Percentiles rank a stretch among this genome's conserved stretches.
These are phyloP conservation scores for Euclidium syriacum DNA, from an alignment of 345 rosid genomes.

Conservation along the genomic window DNA sequence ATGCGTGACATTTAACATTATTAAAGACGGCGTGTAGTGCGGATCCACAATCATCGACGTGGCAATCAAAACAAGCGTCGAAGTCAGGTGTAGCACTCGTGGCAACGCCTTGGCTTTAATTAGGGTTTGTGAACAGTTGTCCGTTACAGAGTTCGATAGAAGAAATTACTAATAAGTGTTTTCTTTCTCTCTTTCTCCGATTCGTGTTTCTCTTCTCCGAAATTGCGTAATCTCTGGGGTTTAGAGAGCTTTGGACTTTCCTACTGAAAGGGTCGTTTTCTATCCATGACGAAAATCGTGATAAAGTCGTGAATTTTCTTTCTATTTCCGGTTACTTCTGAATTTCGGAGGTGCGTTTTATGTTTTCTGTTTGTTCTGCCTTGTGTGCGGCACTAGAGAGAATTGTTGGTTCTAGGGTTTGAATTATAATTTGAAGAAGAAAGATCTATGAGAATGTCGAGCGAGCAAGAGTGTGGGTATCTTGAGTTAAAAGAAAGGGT, in stretches of 20 bases:
- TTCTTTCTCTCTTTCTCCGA: neutral
- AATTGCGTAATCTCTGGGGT: too few relatives aligned
- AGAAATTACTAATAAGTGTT: neutral
- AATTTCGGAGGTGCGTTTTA: neutral
- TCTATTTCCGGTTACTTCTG: neutral
- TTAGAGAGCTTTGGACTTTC: too few relatives aligned
- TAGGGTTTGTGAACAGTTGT: neutral
- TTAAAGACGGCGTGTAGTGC: neutral
- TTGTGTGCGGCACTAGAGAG: neutral
- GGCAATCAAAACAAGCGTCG: neutral
- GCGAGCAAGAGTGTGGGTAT: conserved; percentile 7
- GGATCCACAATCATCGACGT: neutral
- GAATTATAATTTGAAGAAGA: neutral
- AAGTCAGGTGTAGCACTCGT: neutral
- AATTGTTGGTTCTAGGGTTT: neutral
- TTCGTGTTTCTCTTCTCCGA: neutral
- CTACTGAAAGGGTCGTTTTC: too few relatives aligned
- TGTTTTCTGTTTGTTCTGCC: neutral
- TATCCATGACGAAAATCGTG: too few relatives aligned
- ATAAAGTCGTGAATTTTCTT: neutral
- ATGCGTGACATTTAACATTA: neutral
- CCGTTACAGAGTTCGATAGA: neutral
- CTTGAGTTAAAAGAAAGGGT: conserved; percentile 30
- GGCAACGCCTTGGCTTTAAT: neutral
- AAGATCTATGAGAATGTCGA: neutral